These are phyloP conservation scores for Piper longum DNA, from an alignment of 164 flowering plant species.

Conservation along the genomic window DNA sequence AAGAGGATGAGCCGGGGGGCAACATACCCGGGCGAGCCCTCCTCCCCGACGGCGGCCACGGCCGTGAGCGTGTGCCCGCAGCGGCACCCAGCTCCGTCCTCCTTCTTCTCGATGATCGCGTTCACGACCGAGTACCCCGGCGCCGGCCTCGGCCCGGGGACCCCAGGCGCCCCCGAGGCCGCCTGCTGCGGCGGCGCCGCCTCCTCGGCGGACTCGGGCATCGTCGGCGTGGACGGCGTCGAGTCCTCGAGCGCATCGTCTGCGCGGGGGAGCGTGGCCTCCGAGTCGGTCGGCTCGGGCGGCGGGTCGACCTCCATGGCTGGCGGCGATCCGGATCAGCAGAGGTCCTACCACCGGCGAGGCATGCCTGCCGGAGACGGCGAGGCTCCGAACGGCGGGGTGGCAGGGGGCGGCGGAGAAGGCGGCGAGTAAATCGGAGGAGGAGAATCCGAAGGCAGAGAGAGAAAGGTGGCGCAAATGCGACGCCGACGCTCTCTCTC, in stretches of 20 bases:
- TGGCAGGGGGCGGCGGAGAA: neutral
- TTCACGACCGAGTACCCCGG: slow-evolving; percentile 75
- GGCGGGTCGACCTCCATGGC: slow-evolving; percentile 52
- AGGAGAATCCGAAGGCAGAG: neutral
- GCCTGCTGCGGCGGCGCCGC: slow-evolving; percentile 7
- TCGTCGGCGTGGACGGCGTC: slow-evolving; percentile 5
- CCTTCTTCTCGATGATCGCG: slow-evolving; percentile 80
- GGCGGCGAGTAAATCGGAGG: neutral
- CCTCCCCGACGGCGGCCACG: slow-evolving; percentile 93
- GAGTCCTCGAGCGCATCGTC: neutral
- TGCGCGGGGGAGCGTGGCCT: slow-evolving; percentile 31
- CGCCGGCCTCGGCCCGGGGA: slow-evolving; percentile 81
- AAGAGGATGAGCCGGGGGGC: slow-evolving; percentile 87
- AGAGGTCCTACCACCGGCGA: neutral
- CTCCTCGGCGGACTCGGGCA: slow-evolving; percentile 7
- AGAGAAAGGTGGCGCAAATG: neutral
- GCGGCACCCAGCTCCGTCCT: slow-evolving; percentile 94
- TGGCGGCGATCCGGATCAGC: neutral
- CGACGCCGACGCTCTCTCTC: no score
- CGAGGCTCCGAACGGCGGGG: no score
- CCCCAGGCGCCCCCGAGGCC: slow-evolving; percentile 18
- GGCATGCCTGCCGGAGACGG: neutral
- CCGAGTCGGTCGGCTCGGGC: slow-evolving; percentile 41
- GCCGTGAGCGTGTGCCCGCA: slow-evolving; percentile 97
- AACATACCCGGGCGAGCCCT: slow-evolving; percentile 70